A percentile compares a stretch with the other conserved stretches of the same genome.
Conservation (phyloP, 106 monocot genomes). For the Acorus calamus region DNA sequence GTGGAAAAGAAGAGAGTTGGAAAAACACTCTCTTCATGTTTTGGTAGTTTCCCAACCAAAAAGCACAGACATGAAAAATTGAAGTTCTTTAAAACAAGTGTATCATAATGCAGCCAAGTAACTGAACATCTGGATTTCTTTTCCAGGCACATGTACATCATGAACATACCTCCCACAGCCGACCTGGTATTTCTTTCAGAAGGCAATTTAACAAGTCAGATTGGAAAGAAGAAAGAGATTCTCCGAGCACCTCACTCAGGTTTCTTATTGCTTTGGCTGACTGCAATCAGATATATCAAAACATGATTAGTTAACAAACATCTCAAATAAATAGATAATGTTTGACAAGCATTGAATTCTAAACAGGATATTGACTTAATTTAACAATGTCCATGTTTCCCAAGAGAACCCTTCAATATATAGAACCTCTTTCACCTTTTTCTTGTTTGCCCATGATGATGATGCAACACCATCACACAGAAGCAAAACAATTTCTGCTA, state of each 20-base stretch:
- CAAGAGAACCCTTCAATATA: neutral
- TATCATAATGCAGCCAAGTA: too few species aligned
- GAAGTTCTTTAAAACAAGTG: too few species aligned
- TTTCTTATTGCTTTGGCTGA: slow-evolving; percentile 82
- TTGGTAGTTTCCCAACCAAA: too few species aligned
- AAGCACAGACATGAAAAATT: too few species aligned
- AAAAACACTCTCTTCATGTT: too few species aligned
- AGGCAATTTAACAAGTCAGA: slow-evolving; percentile 61
- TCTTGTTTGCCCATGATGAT: slow-evolving; percentile 92
- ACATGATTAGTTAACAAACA: neutral
- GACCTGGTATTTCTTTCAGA: slow-evolving; percentile 80
- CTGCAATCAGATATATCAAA: slow-evolving; percentile 30
- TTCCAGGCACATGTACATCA: neutral
- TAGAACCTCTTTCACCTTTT: slow-evolving; percentile 45
- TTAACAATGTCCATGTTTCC: too few species aligned
- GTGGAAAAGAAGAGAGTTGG: too few species aligned
- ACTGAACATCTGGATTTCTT: neutral
- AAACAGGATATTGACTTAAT: too few species aligned
- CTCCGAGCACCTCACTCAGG: slow-evolving; percentile 68
- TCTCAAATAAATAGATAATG: neutral
- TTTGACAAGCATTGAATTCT: too few species aligned
- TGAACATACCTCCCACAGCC: slow-evolving; percentile 81
- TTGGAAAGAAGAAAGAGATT: slow-evolving; percentile 48
- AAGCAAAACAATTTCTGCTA: slow-evolving; percentile 65
- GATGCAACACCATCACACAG: slow-evolving; percentile 57